Evolutionary conservation across 2,329 filamentous ascomycete species (phyloP).

Genomic region (Ceratocystis diversiconidia): DNA sequence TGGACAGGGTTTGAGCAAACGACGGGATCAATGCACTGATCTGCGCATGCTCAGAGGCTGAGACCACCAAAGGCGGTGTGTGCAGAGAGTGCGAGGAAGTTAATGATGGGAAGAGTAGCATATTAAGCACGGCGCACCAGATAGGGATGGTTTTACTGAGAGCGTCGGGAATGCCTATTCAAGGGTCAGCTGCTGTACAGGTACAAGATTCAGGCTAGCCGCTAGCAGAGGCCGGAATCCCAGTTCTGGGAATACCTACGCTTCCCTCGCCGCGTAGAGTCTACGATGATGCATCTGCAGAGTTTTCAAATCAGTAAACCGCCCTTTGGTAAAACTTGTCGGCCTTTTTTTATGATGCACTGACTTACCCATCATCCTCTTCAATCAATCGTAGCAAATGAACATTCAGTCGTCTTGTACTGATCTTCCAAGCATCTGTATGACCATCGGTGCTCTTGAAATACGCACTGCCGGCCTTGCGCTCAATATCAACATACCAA

Average conservation of each 20-base stretch:
- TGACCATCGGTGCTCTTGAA: constrained; percentile 99
- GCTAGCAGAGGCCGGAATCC: too few relatives aligned
- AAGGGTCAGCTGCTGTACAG: constrained; percentile 15
- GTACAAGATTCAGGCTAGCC: background rate
- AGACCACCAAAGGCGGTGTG: constrained; percentile 58
- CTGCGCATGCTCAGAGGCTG: constrained; percentile 63
- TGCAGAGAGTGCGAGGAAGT: constrained; percentile 40
- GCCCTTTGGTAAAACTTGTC: background rate
- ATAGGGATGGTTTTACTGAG: constrained; percentile 87
- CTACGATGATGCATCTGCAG: constrained; percentile 62
- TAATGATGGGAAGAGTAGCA: constrained; percentile 50
- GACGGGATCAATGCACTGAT: constrained; percentile 48
- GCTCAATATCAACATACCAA: constrained; percentile 66
- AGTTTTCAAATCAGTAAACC: background rate
- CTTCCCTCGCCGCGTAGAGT: constrained; percentile 86
- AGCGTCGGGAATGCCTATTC: constrained; percentile 73
- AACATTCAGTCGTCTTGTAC: constrained; percentile 67
- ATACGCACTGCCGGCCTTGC: constrained; percentile 64
- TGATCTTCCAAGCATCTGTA: constrained; percentile 80
- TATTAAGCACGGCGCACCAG: constrained; percentile 82
- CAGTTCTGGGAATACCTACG: constrained; percentile 32
- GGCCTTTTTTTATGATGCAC: background rate
- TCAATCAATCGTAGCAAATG: constrained; percentile 60
- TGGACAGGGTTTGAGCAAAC: constrained; percentile 38
- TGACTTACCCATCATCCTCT: constrained; percentile 45